Base-by-base conservation (phyloP, 2,329 filamentous ascomycete genomes). In the Hypoxylon sp. region DNA sequence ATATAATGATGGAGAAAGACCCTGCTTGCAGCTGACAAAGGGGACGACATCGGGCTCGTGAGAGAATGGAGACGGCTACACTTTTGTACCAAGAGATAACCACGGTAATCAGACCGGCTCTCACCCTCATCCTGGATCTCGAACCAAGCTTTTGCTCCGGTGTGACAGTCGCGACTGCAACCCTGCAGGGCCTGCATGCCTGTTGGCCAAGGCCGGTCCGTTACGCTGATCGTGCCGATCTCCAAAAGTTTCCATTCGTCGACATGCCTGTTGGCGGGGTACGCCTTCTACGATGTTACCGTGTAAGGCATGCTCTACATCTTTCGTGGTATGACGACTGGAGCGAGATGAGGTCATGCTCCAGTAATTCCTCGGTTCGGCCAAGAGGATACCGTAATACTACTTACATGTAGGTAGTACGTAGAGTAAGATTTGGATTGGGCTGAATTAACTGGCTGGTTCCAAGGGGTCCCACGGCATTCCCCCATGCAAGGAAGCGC, bases 1-100 rank as follows among this genome's bases (percentile, higher is more conserved):
- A 70, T 68, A 68, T 68, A 66, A 68, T 55, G 51, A 69, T 64
- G 67, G 67, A 64, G 67, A 64, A 67, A 47, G 24, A 27, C 54
- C 56, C 42, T 13, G 50, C 51, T 47, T 57, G 47, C 11, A 62
- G 65, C 68, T 68, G 62, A 70, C 67, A 65, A 58, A 62, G 56
- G 37, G 52, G 10, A 57, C 47, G 37, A 58, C 44, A 61, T 63
- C 62, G 51, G 53, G 50, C 50, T 65, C 55, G 59, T 57, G 51
- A 51, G 46, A 62, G 42, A 61, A 39, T 53, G 50, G 50, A 57
- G 39, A 61, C 31, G 42, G 44, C 37, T 68, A 58, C 51, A 62
- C 56, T 51, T 68, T 65, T 65, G 47, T 37, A 56, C 27, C 32
- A 37, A 37, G 8, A 59, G 53, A 55, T 54, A 54, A 57, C 65